Evolutionary conservation across 495 filamentous ascomycete species (phyloP).

Genomic region (Pyrenula massariospora): DNA sequence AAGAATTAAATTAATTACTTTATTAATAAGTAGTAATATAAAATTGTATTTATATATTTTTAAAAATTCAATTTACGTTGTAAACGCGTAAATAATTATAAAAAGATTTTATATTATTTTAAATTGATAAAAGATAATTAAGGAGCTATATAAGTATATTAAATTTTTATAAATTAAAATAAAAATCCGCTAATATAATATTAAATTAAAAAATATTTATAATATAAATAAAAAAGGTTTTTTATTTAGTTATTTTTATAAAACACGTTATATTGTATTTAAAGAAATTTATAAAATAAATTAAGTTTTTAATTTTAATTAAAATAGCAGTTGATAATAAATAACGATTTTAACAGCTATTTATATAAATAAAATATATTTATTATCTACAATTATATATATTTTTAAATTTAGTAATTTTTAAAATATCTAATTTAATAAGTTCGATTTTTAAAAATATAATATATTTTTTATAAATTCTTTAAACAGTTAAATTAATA

Average conservation of each 20-base stretch:
- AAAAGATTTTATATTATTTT: not conserved
- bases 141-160: not conserved
- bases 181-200: not conserved
- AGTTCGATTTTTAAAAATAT: not conserved
- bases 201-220: constrained; percentile 1
- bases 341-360: constrained; percentile 1
- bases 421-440: not conserved
- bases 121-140: not conserved
- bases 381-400: constrained; percentile 1
- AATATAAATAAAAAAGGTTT: constrained; percentile 5
- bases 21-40: not conserved
- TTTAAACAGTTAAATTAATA: constrained; percentile 1
- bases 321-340: constrained; percentile 1
- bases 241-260: constrained; percentile 1
- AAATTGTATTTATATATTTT: not conserved
- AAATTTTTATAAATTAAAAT: not conserved
- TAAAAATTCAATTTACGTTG: not conserved
- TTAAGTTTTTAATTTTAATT: not conserved
- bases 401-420: not conserved
- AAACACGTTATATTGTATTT: constrained; percentile 1
- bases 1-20: not conserved
- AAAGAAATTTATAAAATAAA: not conserved
- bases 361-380: not conserved
- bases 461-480: not conserved
- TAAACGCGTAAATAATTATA: not conserved